These are phyloP conservation scores for Penicillium diatomitis DNA, from an alignment of 495 filamentous ascomycete genomes.

Conservation along the genomic window DNA sequence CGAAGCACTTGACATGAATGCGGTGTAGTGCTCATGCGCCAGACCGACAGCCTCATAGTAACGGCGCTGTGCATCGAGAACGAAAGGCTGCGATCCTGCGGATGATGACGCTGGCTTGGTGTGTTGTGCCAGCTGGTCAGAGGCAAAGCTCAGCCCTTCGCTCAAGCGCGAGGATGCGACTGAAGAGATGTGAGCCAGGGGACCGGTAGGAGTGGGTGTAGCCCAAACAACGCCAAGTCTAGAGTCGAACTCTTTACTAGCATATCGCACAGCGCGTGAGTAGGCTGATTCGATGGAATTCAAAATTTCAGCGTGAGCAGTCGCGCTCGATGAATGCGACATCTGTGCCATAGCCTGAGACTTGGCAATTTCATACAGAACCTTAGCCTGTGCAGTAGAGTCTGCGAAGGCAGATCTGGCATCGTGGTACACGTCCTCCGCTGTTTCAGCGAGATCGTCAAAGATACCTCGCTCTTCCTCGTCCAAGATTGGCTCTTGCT, in stretches of 20 bases:
- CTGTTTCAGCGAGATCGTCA: slow-evolving; percentile 42
- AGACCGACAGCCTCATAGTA: slow-evolving; percentile 72
- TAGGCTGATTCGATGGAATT: slow-evolving; percentile 61
- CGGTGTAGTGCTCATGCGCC: slow-evolving; percentile 67
- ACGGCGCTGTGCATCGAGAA: slow-evolving; percentile 55
- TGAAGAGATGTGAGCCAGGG: slow-evolving; percentile 49
- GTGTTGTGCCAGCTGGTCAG: slow-evolving; percentile 53
- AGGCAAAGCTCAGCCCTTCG: slow-evolving; percentile 55
- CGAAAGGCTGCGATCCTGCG: slow-evolving; percentile 41
- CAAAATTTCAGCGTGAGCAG: slow-evolving; percentile 51
- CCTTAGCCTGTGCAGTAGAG: slow-evolving; percentile 50
- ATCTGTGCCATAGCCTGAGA: slow-evolving; percentile 56
- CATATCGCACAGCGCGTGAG: slow-evolving; percentile 53
- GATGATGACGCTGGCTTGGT: slow-evolving; percentile 50
- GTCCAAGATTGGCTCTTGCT: slow-evolving; percentile 32
- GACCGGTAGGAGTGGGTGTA: slow-evolving; percentile 34
- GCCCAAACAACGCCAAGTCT: slow-evolving; percentile 9
- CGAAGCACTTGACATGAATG: slow-evolving; percentile 61
- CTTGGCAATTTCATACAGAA: slow-evolving; percentile 57
- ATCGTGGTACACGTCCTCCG: slow-evolving; percentile 41
- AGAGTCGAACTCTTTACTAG: slow-evolving; percentile 45
- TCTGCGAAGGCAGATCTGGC: slow-evolving; percentile 51
- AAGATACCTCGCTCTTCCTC: slow-evolving; percentile 39
- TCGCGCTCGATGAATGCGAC: slow-evolving; percentile 50
- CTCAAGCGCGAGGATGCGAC: slow-evolving; percentile 55